phyloP scores from a whole-genome alignment of 306 rosid genomes.

The Elaeagnus macrophylla region DNA sequence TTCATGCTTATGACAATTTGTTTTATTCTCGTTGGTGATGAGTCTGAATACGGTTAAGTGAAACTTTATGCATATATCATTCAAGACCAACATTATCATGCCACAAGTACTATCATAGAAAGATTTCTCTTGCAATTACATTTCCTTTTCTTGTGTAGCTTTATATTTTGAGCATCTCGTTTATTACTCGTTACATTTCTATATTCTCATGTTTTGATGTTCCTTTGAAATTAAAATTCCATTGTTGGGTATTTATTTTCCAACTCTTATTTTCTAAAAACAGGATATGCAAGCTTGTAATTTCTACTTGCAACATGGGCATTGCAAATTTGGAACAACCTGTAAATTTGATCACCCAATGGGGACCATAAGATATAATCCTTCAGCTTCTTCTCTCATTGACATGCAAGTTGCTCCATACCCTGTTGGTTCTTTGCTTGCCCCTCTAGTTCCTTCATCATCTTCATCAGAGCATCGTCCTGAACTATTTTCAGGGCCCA shows the following conservation, averaged over 20 bases:
- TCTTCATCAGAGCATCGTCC: slow-evolving; percentile 51
- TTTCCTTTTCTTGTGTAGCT: neutral
- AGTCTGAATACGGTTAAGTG: no score
- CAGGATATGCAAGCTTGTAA: slow-evolving; percentile 40
- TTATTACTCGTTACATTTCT: neutral
- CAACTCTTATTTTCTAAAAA: slow-evolving; percentile 3
- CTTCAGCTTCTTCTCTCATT: slow-evolving; percentile 52
- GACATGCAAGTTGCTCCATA: slow-evolving; percentile 69
- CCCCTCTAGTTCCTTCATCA: slow-evolving; percentile 53
- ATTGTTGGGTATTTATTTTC: slow-evolving; percentile 1
- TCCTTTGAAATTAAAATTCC: slow-evolving; percentile 1
- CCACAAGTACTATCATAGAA: neutral
- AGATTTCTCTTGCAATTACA: neutral
- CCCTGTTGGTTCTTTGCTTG: slow-evolving; percentile 67
- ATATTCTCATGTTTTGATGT: neutral
- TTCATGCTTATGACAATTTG: no score
- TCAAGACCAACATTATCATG: no score
- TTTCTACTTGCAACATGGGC: slow-evolving; percentile 49
- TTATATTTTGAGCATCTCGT: neutral
- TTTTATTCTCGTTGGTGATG: no score
- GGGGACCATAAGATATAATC: slow-evolving; percentile 53
- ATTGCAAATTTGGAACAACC: slow-evolving; percentile 73
- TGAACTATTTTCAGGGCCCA: slow-evolving; percentile 35
- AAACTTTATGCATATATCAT: no score
- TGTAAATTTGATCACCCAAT: slow-evolving; percentile 87